These are phyloP conservation scores for Starmerella vitae DNA, from an alignment of 805 yeast genomes.

Conservation along the genomic window DNA sequence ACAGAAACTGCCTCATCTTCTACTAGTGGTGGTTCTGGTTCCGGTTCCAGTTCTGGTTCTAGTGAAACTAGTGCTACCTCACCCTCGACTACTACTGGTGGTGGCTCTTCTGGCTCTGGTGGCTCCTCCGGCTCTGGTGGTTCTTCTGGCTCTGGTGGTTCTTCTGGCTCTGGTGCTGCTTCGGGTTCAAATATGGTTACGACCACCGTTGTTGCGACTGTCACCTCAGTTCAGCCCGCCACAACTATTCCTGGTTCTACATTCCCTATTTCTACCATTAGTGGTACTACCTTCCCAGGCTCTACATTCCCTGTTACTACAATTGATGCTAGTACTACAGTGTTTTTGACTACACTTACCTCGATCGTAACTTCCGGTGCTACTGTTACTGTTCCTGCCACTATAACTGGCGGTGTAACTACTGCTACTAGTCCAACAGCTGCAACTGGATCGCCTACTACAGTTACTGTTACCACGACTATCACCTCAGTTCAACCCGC, in stretches of 20 bases:
- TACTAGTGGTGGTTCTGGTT: too few species aligned
- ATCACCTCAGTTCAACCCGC: conserved; percentile 15
- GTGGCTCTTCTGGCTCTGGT: too few species aligned
- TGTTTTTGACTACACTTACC: conserved; percentile 11
- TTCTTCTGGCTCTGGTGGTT: too few species aligned
- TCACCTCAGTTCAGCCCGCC: conserved; percentile 14
- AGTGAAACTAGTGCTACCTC: not conserved
- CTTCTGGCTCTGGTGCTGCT: too few species aligned
- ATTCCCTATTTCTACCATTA: conserved; percentile 4
- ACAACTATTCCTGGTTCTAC: conserved; percentile 18
- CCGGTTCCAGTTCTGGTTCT: too few species aligned
- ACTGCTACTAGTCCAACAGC: conserved; percentile 1
- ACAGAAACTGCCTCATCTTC: too few species aligned
- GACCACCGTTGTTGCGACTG: conserved; percentile 9
- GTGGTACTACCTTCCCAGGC: conserved; percentile 17
- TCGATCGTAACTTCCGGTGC: conserved; percentile 4
- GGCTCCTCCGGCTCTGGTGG: too few species aligned
- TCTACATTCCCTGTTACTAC: conserved; percentile 15
- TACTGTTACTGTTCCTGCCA: not conserved
- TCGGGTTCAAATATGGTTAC: not conserved
- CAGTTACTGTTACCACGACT: conserved; percentile 1
- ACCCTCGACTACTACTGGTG: conserved; percentile 1
- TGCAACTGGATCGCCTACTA: not conserved
- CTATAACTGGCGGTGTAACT: not conserved
- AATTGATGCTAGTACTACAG: conserved; percentile 11